Percentiles rank a stretch among this genome's conserved stretches.
Evolutionary conservation across 176 grass and related monocot species (phyloP).

Genomic region (Oryza glumipatula): DNA sequence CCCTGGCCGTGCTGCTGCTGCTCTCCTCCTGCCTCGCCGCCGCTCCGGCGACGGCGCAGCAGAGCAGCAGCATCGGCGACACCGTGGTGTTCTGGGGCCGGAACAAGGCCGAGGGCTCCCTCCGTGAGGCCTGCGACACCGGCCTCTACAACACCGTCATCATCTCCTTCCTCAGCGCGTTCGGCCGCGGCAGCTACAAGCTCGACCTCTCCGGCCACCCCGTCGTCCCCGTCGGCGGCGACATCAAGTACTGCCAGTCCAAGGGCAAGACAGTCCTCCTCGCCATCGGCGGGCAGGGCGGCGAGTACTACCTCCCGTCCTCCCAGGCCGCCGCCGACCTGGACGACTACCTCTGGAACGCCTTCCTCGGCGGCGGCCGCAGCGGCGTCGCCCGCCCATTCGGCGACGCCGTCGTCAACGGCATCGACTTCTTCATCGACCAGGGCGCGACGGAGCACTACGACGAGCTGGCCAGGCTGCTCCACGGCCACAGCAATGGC

Average conservation of each 20-base stretch:
- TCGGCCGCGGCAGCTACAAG: neutral
- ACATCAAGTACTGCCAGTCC: constrained; percentile 42
- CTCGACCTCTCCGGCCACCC: constrained; percentile 2
- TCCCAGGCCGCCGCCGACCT: neutral
- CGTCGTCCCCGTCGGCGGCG: neutral
- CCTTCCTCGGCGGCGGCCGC: constrained; percentile 9
- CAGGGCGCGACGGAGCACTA: neutral
- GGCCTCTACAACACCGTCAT: neutral
- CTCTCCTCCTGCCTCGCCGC: neutral
- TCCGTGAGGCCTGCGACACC: constrained; percentile 10
- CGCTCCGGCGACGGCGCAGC: neutral
- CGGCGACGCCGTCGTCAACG: constrained; percentile 17
- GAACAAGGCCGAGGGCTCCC: constrained; percentile 16
- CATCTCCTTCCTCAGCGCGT: constrained; percentile 4
- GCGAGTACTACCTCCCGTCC: constrained; percentile 17
- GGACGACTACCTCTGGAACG: constrained; percentile 31
- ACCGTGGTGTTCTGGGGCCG: constrained; percentile 20
- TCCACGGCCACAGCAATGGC: neutral
- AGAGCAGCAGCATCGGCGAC: too few species aligned
- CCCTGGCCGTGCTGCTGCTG: neutral
- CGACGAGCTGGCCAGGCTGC: constrained; percentile 21
- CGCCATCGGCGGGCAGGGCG: constrained; percentile 21
- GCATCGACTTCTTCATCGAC: constrained; percentile 34
- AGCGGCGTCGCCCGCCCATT: constrained; percentile 17
- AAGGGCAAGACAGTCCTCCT: neutral